Percentiles rank a stretch among this genome's conserved stretches.
Evolutionary conservation across 2,329 filamentous ascomycete genomes (phyloP).

Genomic region (Fusarium buharicum): DNA sequence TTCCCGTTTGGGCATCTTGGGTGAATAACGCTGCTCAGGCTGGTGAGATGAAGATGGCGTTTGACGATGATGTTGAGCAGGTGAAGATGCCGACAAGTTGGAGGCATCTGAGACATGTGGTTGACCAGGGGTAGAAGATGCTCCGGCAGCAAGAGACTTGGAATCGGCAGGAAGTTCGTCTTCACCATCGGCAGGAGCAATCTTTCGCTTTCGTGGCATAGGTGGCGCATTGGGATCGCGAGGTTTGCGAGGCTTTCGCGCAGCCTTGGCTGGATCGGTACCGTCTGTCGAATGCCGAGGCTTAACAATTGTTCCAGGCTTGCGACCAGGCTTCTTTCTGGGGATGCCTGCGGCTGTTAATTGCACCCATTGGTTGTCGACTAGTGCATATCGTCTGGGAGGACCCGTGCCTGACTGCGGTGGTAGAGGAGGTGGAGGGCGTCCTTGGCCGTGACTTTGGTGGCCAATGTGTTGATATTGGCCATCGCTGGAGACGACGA

Average conservation of each 20-base stretch:
- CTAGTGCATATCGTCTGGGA: slow-evolving; percentile 49
- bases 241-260: slow-evolving; percentile 65
- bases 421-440: slow-evolving; percentile 39
- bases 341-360: slow-evolving; percentile 68
- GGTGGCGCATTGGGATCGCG: slow-evolving; percentile 68
- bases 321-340: slow-evolving; percentile 72
- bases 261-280: slow-evolving; percentile 55
- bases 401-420: slow-evolving; percentile 39
- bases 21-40: slow-evolving; percentile 52
- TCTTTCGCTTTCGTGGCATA: slow-evolving; percentile 65
- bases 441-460: slow-evolving; percentile 31
- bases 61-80: slow-evolving; percentile 47
- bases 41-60: slow-evolving; percentile 39
- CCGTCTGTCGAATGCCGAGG: slow-evolving; percentile 53
- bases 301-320: slow-evolving; percentile 67
- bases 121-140: slow-evolving; percentile 38
- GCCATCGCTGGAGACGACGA: slow-evolving; percentile 54
- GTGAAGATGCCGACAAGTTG: slow-evolving; percentile 42
- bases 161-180: slow-evolving; percentile 51
- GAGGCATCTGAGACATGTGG: slow-evolving; percentile 41
- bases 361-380: slow-evolving; percentile 57
- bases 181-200: slow-evolving; percentile 54
- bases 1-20: slow-evolving; percentile 64
- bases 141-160: slow-evolving; percentile 49
- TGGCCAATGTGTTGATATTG: slow-evolving; percentile 41